Base-by-base conservation (phyloP, 2,329 filamentous ascomycete species). In the Aspergillus ruber region DNA sequence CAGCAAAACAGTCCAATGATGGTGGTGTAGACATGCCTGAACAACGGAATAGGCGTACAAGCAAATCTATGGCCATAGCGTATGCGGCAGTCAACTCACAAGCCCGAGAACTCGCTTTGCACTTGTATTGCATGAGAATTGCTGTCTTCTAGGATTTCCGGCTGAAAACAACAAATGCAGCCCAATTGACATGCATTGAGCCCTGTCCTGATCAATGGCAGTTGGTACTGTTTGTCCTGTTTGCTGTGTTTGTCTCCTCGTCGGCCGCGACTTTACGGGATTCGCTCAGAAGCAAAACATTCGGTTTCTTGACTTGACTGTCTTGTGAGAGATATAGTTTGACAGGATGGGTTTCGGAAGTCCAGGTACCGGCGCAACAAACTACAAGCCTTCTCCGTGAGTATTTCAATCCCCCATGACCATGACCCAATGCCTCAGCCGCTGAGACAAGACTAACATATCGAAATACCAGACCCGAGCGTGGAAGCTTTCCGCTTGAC, bases 401-500 rank as follows among this genome's bases (percentile, higher is more conserved):
- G 83, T 75, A 18, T 46, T 21, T 18, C 42, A 36, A 7, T 9
- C 25, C 15, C 38, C 18, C n/a, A 25, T 5, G 10, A n/a, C 20
- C 20, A 33, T 46, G 2, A 20, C 38, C 48, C 38, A 47, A n/a
- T 47, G 38, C 51, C 40, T 6, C 3, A 35, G 15, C 8, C 29
- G 44, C 8, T 2, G 21, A 12, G 3, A 29, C 25, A 29, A 29
- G 10, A 29, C 25, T 29, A 12, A 29, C 25, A 29, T 27, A 27
- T 12, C 25, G 7, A 29, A 27, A 2, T 48, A 32, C 57, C n/a
- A 93, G 88, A 48, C 91, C 91, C 4, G 87, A 96, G 67, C 84
- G 90, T 60, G 91, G 91, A 47, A 94, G 88, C 60, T 97, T 97
- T 64, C 91, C 91, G n/a, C 82, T 97, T 47, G 91, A 97, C 69